Base-by-base conservation (phyloP, 2,329 filamentous ascomycete species). In the Cucurbitaria berberidis region DNA sequence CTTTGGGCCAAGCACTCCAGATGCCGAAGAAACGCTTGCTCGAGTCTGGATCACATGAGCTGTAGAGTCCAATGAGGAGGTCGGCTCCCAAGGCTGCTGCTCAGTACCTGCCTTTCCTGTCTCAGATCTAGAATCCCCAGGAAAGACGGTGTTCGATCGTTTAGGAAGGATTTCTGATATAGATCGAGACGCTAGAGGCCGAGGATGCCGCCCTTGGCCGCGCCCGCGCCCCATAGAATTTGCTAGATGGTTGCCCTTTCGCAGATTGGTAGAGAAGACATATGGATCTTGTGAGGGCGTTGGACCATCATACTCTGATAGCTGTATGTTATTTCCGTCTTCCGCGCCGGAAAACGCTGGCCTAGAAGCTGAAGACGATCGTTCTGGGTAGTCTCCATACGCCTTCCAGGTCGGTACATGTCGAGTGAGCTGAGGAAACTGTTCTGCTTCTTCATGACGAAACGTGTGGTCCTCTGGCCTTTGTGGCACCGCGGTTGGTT, bases 1-100 rank as follows among this genome's bases (percentile, higher is more conserved):
- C 16, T 54, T 58, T 22, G 36, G 38, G 5, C 55, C 55, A 13
- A 61, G 51, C 13, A 43, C 29, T 21, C 50, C 54, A 22, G 51
- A 50, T 10, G 26, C 38, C 2, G 34, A 38, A 29, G 21, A 27
- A 8, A n/a, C 18, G n/a, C 5, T 21, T 18, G 39, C 8, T 15
- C 21, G 26, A 3, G 42, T 5, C 15, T 11, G 35, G 18, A 11
- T 9, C 18, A 21, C 21, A 21, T 21, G 18, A 38, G 35, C 35
- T 38, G 35, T 6, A 38, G 16, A 38, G 13, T 21, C 16, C 11
- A 6, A 9, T 13, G 35, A 19, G 7, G 18, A 7, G 18, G 18
- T 21, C 35, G 35, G 35, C 3, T 2, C 3, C 34, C 34, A 19
- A 19, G 18, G 5, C 34, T 19, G 3, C 10, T 18, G n/a, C 18